phyloP scores from a whole-genome alignment of 257 asterid species.

The Solanum pinnatisectum region DNA sequence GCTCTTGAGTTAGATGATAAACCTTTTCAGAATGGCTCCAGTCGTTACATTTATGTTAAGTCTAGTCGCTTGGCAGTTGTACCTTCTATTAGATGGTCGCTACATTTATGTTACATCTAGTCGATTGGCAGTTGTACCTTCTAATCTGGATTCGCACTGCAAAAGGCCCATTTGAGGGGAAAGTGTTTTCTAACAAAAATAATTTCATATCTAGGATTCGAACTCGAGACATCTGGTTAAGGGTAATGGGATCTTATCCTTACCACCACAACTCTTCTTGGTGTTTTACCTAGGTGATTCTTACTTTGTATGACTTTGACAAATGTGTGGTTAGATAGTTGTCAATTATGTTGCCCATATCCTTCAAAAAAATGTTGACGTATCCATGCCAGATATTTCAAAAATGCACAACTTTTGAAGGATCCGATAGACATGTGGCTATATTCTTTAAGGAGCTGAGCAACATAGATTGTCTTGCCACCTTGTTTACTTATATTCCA shows the following conservation, averaged over 20 bases:
- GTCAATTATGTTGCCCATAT: not conserved
- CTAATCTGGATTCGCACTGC: not conserved
- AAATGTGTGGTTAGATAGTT: not conserved
- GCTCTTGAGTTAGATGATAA: not conserved
- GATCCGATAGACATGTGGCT: not conserved
- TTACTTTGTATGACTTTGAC: no score
- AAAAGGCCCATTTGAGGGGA: not conserved
- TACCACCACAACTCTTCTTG: not conserved
- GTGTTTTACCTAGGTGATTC: not conserved
- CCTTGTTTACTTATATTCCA: not conserved
- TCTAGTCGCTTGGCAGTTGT: not conserved
- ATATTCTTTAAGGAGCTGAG: not conserved
- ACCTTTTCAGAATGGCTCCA: not conserved
- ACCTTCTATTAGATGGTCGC: not conserved
- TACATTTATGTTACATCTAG: not conserved
- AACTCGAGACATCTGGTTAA: not conserved
- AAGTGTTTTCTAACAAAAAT: not conserved
- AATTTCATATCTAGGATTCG: not conserved
- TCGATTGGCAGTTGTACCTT: not conserved
- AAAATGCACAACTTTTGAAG: not conserved
- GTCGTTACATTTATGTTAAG: no score
- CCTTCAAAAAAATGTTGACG: not conserved
- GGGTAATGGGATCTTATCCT: not conserved
- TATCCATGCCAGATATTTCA: not conserved
- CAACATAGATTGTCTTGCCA: not conserved